phyloP scores from a whole-genome alignment of 768 basidiomycete species.

The Scleroderma bovista region DNA sequence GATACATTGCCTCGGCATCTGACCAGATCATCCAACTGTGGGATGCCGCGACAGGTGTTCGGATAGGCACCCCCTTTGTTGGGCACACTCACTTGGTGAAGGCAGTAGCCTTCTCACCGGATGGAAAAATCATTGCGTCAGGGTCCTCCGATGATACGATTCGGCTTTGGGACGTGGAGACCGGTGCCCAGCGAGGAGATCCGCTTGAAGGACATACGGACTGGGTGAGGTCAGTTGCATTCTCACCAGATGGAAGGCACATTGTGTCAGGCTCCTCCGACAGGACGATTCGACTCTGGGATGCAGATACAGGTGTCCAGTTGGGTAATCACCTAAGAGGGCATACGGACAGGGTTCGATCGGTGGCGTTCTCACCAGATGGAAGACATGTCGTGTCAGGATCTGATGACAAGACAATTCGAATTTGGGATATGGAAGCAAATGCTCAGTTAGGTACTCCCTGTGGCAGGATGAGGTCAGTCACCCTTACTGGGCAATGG shows the following conservation, averaged over 20 bases:
- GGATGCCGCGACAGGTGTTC: conserved; percentile 3
- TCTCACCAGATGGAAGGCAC: too few species aligned
- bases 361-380: conserved; percentile 2
- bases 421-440: not conserved
- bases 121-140: conserved; percentile 15
- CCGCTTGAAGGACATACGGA: not conserved
- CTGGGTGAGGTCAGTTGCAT: conserved; percentile 4
- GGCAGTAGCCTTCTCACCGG: conserved; percentile 1
- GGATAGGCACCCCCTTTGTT: not conserved
- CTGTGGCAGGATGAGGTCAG: too few species aligned
- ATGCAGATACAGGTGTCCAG: not conserved
- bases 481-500: too few species aligned
- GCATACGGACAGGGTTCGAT: not conserved
- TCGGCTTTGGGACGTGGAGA: conserved; percentile 16
- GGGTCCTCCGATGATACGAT: conserved; percentile 16
- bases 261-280: conserved; percentile 13
- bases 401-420: not conserved
- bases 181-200: not conserved
- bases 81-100: not conserved
- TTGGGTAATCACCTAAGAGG: not conserved
- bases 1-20: conserved; percentile 5
- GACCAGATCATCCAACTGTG: conserved; percentile 2
- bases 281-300: not conserved
- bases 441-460: too few species aligned
- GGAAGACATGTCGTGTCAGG: conserved; percentile 12